phyloP scores from a whole-genome alignment of 2,329 filamentous ascomycete species.

The Escovopsis sp. region DNA sequence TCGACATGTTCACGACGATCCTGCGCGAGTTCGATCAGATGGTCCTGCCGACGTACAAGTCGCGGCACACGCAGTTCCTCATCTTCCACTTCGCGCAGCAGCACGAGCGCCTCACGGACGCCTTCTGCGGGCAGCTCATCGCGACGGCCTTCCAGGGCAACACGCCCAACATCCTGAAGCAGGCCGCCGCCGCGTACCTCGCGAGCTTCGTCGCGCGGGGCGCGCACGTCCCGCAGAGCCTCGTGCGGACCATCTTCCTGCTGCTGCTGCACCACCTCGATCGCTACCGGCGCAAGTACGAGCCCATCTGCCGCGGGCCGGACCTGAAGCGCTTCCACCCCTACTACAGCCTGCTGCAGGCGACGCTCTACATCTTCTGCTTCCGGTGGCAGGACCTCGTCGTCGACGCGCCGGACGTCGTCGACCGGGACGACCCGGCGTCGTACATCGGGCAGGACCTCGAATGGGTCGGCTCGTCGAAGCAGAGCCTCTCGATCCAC shows the following conservation, averaged over 20 bases:
- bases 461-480: slow-evolving; percentile 59
- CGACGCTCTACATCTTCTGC: slow-evolving; percentile 87
- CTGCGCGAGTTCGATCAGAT: slow-evolving; percentile 75
- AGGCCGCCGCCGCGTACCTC: slow-evolving; percentile 81
- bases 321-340: slow-evolving; percentile 70
- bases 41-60: slow-evolving; percentile 81
- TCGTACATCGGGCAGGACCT: slow-evolving; percentile 56
- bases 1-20: slow-evolving; percentile 62
- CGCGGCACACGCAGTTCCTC: slow-evolving; percentile 86
- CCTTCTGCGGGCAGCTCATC: slow-evolving; percentile 62
- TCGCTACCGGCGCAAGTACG: slow-evolving; percentile 54
- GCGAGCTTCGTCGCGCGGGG: slow-evolving; percentile 89
- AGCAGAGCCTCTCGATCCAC: slow-evolving; percentile 57
- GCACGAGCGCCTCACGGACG: slow-evolving; percentile 61
- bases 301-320: slow-evolving; percentile 62
- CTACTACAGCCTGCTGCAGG: slow-evolving; percentile 82
- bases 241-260: slow-evolving; percentile 70
- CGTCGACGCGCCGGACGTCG: slow-evolving; percentile 40
- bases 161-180: slow-evolving; percentile 56
- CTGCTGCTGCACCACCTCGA: slow-evolving; percentile 67
- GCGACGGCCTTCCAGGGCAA: slow-evolving; percentile 37
- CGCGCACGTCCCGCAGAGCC: slow-evolving; percentile 57
- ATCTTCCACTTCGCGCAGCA: slow-evolving; percentile 89
- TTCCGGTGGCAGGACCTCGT: slow-evolving; percentile 93
- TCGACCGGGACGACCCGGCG: slow-evolving; percentile 45